Conservation (phyloP, 352 stramenopile species). For the Globisporangium acanthophoron region DNA sequence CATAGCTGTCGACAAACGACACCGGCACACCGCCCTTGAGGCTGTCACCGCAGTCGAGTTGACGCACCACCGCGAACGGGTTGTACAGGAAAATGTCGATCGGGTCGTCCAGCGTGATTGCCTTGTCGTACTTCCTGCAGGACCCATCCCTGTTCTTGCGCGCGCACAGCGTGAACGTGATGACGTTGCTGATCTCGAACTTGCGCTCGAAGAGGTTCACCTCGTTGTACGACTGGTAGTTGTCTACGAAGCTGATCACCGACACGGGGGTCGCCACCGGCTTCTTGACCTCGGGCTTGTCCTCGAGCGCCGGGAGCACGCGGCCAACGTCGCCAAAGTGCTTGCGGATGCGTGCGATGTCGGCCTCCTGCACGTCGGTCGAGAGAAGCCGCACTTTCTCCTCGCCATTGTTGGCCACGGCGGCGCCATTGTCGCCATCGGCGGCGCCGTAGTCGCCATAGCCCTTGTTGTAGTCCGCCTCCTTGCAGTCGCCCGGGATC, state of each 20-base stretch:
- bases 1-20: constrained; percentile 29
- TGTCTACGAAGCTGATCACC: constrained; percentile 16
- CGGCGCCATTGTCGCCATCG: neutral
- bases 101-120: constrained; percentile 23
- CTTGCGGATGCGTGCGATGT: constrained; percentile 4
- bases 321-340: constrained; percentile 5
- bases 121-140: constrained; percentile 23
- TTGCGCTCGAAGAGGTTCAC: constrained; percentile 10
- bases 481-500: constrained; percentile 32
- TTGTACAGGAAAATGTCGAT: constrained; percentile 65
- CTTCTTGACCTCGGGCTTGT: neutral
- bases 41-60: constrained; percentile 24
- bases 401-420: neutral
- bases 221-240: constrained; percentile 8
- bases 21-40: constrained; percentile 40
- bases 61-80: constrained; percentile 37
- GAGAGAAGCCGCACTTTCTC: constrained; percentile 5
- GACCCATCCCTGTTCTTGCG: constrained; percentile 12
- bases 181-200: constrained; percentile 8
- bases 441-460: constrained; percentile 13
- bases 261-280: neutral
- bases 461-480: constrained; percentile 7
- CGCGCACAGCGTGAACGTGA: constrained; percentile 18
- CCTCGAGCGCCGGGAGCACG: constrained; percentile 5
- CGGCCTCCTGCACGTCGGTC: constrained; percentile 4